Percentiles rank a stretch among this genome's conserved stretches.
Conservation (phyloP, 2,329 filamentous ascomycete species). For the Coniosporium tulheliwenetii region DNA sequence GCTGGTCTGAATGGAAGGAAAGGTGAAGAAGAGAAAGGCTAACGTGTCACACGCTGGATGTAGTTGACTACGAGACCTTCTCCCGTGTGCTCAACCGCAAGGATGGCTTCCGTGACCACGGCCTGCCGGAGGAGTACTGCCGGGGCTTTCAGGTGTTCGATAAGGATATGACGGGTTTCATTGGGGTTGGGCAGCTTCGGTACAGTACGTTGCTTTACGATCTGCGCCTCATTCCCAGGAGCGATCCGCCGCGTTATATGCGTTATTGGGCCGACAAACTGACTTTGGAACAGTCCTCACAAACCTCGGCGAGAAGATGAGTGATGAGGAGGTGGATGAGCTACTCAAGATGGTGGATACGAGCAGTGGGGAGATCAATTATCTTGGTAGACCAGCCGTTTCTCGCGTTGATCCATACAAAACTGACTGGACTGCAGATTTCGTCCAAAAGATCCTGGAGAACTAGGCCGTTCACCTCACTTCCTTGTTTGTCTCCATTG, state of each 20-base stretch:
- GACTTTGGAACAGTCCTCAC: conserved; percentile 51
- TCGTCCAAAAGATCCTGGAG: conserved; percentile 24
- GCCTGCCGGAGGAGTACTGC: conserved; percentile 96
- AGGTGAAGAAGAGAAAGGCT: not conserved
- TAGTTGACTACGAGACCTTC: conserved; percentile 97
- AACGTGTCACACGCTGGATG: not conserved
- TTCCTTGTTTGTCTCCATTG: too few species aligned
- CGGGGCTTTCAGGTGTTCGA: conserved; percentile 98
- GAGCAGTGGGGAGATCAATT: conserved; percentile 92
- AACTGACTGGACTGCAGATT: conserved; percentile 9
- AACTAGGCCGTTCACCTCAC: conserved; percentile 10
- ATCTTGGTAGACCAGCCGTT: conserved; percentile 52
- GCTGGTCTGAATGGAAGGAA: too few species aligned
- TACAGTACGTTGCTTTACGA: conserved; percentile 40
- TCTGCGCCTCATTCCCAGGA: not conserved
- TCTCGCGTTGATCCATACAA: not conserved
- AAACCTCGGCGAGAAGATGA: conserved; percentile 98
- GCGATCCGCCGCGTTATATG: not conserved
- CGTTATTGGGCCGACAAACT: not conserved
- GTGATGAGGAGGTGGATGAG: conserved; percentile 96
- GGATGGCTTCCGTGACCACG: conserved; percentile 93
- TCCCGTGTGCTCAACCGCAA: conserved; percentile 92
- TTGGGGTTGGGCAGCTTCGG: conserved; percentile 92
- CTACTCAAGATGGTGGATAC: conserved; percentile 96
- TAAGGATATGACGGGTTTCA: conserved; percentile 96